Base-by-base conservation (phyloP, 1,139 yeast genomes). In the Yamadazyma dendronema region DNA sequence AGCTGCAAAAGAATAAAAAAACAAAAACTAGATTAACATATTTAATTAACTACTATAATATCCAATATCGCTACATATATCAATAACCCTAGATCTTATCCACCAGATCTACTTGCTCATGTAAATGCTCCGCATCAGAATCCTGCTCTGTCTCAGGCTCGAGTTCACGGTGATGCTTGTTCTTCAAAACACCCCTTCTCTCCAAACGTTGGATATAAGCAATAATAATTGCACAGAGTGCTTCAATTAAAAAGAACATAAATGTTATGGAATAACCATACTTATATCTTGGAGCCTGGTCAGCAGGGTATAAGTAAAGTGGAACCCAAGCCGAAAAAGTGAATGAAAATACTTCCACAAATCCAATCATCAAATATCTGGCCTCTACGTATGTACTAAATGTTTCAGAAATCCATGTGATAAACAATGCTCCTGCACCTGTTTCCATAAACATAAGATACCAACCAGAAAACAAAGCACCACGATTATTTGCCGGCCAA, bases 361-460 rank as follows among this genome's bases (percentile, higher is more conserved):
- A 35, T 25, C 56, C 56, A 33, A 52, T 47, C 32, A 47, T 31
- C 28, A 52, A 45, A 33, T 43, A 46, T 38, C 56, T 48, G 28
- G 46, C 54, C 26, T 53, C 57, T 7, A 46, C 51, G 17, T 43
- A 39, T 23, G 49, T 47, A 24, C 48, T 31, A 32, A 51, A 34
- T 16, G 49, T 42, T 32, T 55, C 60, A 21, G 49, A 45, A 2
- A 47, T 48, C 60, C 60, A 55, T 4, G 52, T 38, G 42, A 56
- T 52, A 30, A 43, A 49, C 13, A 53, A 38, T 14, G 53, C 44
- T 22, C 53, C 57, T 37, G 54, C 52, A 12, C 54, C 54, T 6
- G 51, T 44, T 30, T 46, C 46, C 19, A 47, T 35, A 23, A 55
- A 57, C 21, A 48, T 28, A 13, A 55, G 37, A 30, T 52, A 52